Base-by-base conservation (phyloP, 257 asterid species). In the Avicennia marina region DNA sequence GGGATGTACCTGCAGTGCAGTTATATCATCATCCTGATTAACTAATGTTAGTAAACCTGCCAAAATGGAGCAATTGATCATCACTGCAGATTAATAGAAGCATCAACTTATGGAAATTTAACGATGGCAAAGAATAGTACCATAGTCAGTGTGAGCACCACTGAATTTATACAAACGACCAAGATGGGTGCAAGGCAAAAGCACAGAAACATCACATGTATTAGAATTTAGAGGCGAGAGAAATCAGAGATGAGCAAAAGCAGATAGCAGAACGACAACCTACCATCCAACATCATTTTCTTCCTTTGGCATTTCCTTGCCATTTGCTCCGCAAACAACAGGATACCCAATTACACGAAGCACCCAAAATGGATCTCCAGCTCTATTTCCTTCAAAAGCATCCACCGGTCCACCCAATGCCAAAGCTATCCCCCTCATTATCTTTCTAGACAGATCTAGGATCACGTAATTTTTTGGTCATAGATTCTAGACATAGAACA, bases 311-410 rank as follows among this genome's bases (percentile, higher is more conserved):
- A 51, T 71, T 55, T 68, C 77, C 16, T 75, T 53, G 59, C 66
- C 76, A 21, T 73, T 73, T n/a, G 52, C 70, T 27, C 45, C 60
- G 65, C 65, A 40, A 13, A 61, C 50, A 32, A 65, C 83, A 6
- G 98, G 98, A 66, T 93, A 93, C 31, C 98, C 98, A 21, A 93
- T 84, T n/a, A 89, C 77, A 41, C 97, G 95, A 0, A 77, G 60
- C 32, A 86, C 98, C 98, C 98, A 93, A 67, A 93, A 93, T 24
- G 98, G 97, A 74, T 93, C 95, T 21, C 98, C 98, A 11, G 91
- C 96, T 70, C 13, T 68, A 22, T 67, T 45, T 19, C 89, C 94
- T 78, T 89, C 97, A 38, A 93, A 80, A 22, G 67, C 77, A 33
- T 80, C 85, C 31, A 59, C 51, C 7, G 89, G 74, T 65, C 65